A percentile compares a stretch with the other conserved stretches of the same genome.
Evolutionary conservation across 179 eudicot species (phyloP).

Genomic region (Silene coronaria): DNA sequence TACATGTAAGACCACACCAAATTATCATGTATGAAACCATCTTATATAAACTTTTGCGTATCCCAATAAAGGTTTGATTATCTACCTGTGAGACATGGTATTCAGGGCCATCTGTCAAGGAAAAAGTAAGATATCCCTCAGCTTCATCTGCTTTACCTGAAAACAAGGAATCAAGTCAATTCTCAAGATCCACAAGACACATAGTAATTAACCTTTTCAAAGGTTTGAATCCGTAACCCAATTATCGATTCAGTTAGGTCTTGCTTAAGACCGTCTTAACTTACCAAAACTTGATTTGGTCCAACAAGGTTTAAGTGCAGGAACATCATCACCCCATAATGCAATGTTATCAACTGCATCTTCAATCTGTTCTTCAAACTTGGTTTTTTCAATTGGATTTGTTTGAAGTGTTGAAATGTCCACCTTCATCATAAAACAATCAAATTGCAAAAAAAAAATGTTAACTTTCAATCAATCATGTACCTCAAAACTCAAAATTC

Average conservation of each 20-base stretch:
- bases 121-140: conserved; percentile 81
- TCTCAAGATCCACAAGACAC: background rate
- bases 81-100: conserved; percentile 92
- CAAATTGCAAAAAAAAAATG: background rate
- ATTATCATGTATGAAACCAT: background rate
- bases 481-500: background rate
- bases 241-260: background rate
- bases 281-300: conserved; percentile 49
- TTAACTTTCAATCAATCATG: background rate
- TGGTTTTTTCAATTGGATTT: conserved; percentile 30
- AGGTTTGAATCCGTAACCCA: conserved; percentile 9
- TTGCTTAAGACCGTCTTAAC: background rate
- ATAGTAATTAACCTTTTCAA: background rate
- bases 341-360: conserved; percentile 38
- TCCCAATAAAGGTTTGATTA: background rate
- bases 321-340: conserved; percentile 56
- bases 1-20: background rate
- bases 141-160: conserved; percentile 50
- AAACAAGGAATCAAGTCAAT: conserved; percentile 19
- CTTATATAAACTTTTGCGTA: background rate
- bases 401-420: conserved; percentile 26
- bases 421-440: conserved; percentile 23
- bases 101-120: conserved; percentile 92
- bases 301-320: conserved; percentile 77
- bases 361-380: conserved; percentile 34